phyloP scores from a whole-genome alignment of 176 grass and related monocot species.

The Leersia perrieri region DNA sequence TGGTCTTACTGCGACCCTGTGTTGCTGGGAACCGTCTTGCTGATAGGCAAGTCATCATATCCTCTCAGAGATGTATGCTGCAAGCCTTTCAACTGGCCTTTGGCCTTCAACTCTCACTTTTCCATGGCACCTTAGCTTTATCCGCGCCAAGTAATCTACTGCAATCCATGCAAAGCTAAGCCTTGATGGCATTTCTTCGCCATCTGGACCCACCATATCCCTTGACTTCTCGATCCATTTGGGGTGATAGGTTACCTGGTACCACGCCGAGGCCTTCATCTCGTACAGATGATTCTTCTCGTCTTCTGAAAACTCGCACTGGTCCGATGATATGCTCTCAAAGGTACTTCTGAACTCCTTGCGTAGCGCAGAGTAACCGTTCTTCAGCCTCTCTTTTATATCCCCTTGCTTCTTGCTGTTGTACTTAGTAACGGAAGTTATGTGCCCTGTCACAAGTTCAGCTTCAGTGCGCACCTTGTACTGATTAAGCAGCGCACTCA shows the following conservation, averaged over 20 bases:
- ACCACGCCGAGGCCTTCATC: constrained; percentile 83
- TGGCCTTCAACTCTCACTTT: constrained; percentile 22
- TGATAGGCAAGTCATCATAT: constrained; percentile 26
- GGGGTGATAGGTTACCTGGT: constrained; percentile 83
- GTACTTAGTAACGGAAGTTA: constrained; percentile 60
- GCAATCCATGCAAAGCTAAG: constrained; percentile 92
- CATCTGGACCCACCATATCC: constrained; percentile 45
- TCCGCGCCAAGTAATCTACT: constrained; percentile 64
- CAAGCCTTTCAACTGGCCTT: constrained; percentile 61
- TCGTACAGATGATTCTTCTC: constrained; percentile 55
- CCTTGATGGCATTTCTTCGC: constrained; percentile 26
- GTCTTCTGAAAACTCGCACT: constrained; percentile 41
- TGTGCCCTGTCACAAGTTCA: constrained; percentile 81
- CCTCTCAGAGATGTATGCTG: constrained; percentile 59
- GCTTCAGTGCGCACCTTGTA: constrained; percentile 66
- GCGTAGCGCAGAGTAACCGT: constrained; percentile 56
- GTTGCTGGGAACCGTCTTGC: not conserved
- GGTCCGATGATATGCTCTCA: constrained; percentile 36
- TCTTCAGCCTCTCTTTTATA: constrained; percentile 76
- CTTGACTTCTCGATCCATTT: constrained; percentile 53
- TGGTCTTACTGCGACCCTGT: constrained; percentile 46
- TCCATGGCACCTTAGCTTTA: constrained; percentile 54
- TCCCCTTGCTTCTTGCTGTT: constrained; percentile 77
- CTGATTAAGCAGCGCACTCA: constrained; percentile 62
- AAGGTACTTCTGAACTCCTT: constrained; percentile 62